Evolutionary conservation across 805 yeast genomes (phyloP).

Genomic region (Suhomyces prunicola): DNA sequence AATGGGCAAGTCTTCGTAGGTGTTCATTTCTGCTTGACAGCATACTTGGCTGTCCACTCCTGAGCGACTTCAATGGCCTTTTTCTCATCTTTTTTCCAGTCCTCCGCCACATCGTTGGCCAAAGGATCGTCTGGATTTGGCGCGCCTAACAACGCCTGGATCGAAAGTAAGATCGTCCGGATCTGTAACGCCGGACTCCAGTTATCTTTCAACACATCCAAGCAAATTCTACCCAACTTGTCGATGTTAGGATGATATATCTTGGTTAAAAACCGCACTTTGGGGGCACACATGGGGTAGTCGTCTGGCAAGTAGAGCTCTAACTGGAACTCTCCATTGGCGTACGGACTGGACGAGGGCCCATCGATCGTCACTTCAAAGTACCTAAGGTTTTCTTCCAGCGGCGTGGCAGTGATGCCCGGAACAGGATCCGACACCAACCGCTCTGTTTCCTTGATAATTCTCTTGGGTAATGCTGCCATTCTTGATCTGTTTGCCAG

Average conservation of each 20-base stretch:
- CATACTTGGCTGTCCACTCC: constrained; percentile 69
- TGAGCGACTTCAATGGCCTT: constrained; percentile 77
- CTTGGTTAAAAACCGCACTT: constrained; percentile 87
- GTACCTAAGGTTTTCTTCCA: constrained; percentile 89
- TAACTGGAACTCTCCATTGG: constrained; percentile 69
- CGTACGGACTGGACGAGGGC: constrained; percentile 88
- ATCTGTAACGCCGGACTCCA: constrained; percentile 99
- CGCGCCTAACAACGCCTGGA: constrained; percentile 90
- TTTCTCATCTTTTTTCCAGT: constrained; percentile 85
- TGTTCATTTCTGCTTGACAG: constrained; percentile 22
- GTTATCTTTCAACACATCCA: constrained; percentile 89
- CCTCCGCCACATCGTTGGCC: constrained; percentile 96
- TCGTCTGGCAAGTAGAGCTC: constrained; percentile 94
- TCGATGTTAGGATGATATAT: constrained; percentile 97
- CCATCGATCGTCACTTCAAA: constrained; percentile 92
- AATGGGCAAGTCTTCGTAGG: neutral
- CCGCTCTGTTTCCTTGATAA: constrained; percentile 94
- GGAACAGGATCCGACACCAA: constrained; percentile 93
- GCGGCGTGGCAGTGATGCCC: constrained; percentile 90
- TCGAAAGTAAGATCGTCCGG: constrained; percentile 83
- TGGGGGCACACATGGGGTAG: constrained; percentile 97
- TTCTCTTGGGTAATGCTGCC: constrained; percentile 82
- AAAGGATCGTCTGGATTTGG: constrained; percentile 98
- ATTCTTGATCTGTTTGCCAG: constrained; percentile 18
- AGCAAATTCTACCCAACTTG: constrained; percentile 89